Evolutionary conservation across 108 stramenopile species (phyloP).

Genomic region (Ochromonas danica): DNA sequence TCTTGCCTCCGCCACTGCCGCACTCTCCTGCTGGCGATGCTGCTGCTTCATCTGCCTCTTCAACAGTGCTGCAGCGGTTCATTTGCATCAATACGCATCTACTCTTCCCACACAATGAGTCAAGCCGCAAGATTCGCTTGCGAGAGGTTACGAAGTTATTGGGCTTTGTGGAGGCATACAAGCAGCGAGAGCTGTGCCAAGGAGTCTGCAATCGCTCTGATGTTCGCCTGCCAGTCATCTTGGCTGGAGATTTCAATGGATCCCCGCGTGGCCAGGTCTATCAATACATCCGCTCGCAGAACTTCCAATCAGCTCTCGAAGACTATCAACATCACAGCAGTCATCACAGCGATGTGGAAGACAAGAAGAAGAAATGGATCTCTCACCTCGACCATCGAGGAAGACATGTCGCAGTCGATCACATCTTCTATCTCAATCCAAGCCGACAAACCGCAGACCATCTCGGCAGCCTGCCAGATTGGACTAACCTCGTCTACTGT

Average conservation of each 20-base stretch:
- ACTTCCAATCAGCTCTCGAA: slow-evolving; percentile 26
- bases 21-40: no score
- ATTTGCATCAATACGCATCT: slow-evolving; percentile 32
- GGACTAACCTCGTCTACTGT: slow-evolving; percentile 33
- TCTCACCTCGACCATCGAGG: slow-evolving; percentile 1
- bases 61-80: no score
- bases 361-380: not conserved
- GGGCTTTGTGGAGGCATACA: slow-evolving; percentile 30
- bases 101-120: slow-evolving; percentile 31
- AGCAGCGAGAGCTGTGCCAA: slow-evolving; percentile 4
- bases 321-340: slow-evolving; percentile 1
- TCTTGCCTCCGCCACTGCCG: not conserved
- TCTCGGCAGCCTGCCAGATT: not conserved
- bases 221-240: slow-evolving; percentile 4
- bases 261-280: slow-evolving; percentile 9
- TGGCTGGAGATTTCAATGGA: slow-evolving; percentile 29
- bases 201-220: not conserved
- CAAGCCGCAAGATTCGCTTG: not conserved
- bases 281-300: slow-evolving; percentile 9
- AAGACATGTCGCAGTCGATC: slow-evolving; percentile 10
- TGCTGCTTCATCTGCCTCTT: no score
- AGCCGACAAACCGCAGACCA: not conserved
- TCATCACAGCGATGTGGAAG: not conserved
- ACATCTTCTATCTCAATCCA: slow-evolving; percentile 27
- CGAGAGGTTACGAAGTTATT: slow-evolving; percentile 24